These are phyloP conservation scores for Agrocybe pediades DNA, from an alignment of 768 basidiomycete genomes.

Conservation along the genomic window DNA sequence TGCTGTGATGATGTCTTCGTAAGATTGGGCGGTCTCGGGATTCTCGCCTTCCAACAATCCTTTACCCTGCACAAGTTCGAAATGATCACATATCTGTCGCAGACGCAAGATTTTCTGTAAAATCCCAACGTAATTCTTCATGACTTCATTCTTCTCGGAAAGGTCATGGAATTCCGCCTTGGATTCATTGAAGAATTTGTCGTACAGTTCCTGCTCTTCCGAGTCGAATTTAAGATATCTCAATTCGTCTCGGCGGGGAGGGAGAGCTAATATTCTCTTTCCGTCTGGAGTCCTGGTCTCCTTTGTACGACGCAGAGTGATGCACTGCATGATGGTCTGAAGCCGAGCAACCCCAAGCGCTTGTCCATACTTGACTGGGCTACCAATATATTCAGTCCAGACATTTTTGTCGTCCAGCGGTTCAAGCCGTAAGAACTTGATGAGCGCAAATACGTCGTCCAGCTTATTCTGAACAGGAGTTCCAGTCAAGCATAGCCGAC, in stretches of 20 bases:
- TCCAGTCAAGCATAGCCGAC: slow-evolving; percentile 93
- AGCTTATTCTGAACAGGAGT: slow-evolving; percentile 99
- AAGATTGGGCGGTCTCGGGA: slow-evolving; percentile 57
- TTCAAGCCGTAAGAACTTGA: slow-evolving; percentile 91
- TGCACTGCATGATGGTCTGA: slow-evolving; percentile 95
- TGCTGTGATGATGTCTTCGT: slow-evolving; percentile 77
- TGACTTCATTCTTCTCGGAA: slow-evolving; percentile 86
- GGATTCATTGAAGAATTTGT: slow-evolving; percentile 85
- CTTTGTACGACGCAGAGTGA: slow-evolving; percentile 96
- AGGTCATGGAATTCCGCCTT: slow-evolving; percentile 91
- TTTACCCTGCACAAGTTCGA: slow-evolving; percentile 81
- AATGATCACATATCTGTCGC: slow-evolving; percentile 98
- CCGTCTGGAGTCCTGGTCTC: slow-evolving; percentile 83
- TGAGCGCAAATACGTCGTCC: slow-evolving; percentile 95
- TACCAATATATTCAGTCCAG: slow-evolving; percentile 93
- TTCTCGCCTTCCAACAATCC: slow-evolving; percentile 36
- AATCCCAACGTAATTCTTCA: slow-evolving; percentile 99
- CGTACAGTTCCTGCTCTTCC: slow-evolving; percentile 84
- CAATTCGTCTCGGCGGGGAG: slow-evolving; percentile 88
- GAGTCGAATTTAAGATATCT: slow-evolving; percentile 82
- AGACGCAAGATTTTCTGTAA: slow-evolving; percentile 94
- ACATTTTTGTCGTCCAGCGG: slow-evolving; percentile 92
- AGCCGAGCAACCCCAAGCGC: slow-evolving; percentile 89
- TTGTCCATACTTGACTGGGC: slow-evolving; percentile 90
- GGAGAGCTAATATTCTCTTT: slow-evolving; percentile 81